A percentile compares a stretch with the other conserved stretches of the same genome.
Evolutionary conservation across 257 asterid species (phyloP).

Genomic region (Plectranthus barbatus): DNA sequence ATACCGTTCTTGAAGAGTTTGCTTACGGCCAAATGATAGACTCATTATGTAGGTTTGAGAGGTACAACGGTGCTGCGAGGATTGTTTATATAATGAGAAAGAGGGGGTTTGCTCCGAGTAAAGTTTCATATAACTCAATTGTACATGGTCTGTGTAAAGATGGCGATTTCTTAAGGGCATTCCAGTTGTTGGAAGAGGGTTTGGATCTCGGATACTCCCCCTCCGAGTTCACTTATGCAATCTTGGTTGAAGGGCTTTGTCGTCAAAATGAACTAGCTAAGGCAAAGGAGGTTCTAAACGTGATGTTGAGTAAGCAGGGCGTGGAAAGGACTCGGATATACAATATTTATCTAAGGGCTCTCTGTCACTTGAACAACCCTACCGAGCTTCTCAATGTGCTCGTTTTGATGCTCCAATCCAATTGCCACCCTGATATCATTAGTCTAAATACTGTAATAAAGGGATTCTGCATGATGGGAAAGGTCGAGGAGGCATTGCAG

Average conservation of each 20-base stretch:
- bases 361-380: conserved; percentile 50
- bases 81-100: conserved; percentile 79
- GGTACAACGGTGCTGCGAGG: conserved; percentile 86
- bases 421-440: conserved; percentile 71
- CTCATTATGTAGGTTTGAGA: conserved; percentile 57
- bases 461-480: conserved; percentile 67
- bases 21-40: conserved; percentile 74
- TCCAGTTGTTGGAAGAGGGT: conserved; percentile 79
- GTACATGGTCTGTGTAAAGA: conserved; percentile 69
- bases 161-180: conserved; percentile 69
- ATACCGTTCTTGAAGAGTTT: conserved; percentile 48
- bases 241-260: conserved; percentile 72
- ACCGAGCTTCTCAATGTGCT: conserved; percentile 81
- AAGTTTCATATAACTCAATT: conserved; percentile 55
- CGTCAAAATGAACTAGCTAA: conserved; percentile 47
- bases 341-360: conserved; percentile 78
- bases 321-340: conserved; percentile 55
- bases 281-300: conserved; percentile 51
- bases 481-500: conserved; percentile 62
- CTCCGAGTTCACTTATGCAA: conserved; percentile 66
- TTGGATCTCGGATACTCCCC: conserved; percentile 47
- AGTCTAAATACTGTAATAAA: conserved; percentile 72
- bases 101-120: conserved; percentile 55
- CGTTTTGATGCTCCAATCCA: conserved; percentile 63
- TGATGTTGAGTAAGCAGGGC: conserved; percentile 48